Evolutionary conservation across 2,329 filamentous ascomycete species (phyloP), one percentile per base, ranked within the genome.

Genomic region (Alternaria novae-zelandiae): DNA sequence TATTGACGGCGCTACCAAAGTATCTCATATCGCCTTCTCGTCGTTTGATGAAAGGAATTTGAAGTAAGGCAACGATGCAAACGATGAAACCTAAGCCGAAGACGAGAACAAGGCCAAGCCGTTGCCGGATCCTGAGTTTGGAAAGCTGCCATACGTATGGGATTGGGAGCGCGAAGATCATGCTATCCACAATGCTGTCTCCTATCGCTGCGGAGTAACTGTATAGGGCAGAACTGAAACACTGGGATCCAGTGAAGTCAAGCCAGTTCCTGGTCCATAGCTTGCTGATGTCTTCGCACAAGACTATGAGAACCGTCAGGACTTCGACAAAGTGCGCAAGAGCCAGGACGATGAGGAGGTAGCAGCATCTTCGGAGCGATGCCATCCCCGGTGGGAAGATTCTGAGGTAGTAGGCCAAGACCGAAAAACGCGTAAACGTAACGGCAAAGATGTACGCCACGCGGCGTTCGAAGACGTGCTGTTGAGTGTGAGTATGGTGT

Each of bases 371-470:
- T 20, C 71, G 70, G 2, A 74, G 69, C 3, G 59, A 66, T 12
- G 43, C 5, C 45, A 75, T 43, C 6, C 65, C 57, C 4, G 57
- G 59, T 2, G 78, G 78, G 50, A 80, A 80, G 25, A 80, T 77
- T 49, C 79, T 74, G 6, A 80, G 66, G 54, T 80, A 77, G 61
- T 80, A 79, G 23, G 74, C 63, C 11, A 80, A 57, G 17, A 81
- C 63, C 6, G 79, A 80, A 30, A 77, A 70, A 32, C 78, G 78
- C 21, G 71, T 76, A 5, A 79, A 67, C 3, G 73, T 70, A 3
- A 78, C 71, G n/a, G 76, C 69, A 28, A 74, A 68, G 30, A 79
- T 74, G 65, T 80, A 80, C 32, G 77, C 73, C n/a, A 81, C 72
- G 11, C 74, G 71, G 7, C 74, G 70, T 28, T 71, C 70, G 64